Evolutionary conservation across 139 green algal species (phyloP).

Genomic region (Diplosphaera chodatii): DNA sequence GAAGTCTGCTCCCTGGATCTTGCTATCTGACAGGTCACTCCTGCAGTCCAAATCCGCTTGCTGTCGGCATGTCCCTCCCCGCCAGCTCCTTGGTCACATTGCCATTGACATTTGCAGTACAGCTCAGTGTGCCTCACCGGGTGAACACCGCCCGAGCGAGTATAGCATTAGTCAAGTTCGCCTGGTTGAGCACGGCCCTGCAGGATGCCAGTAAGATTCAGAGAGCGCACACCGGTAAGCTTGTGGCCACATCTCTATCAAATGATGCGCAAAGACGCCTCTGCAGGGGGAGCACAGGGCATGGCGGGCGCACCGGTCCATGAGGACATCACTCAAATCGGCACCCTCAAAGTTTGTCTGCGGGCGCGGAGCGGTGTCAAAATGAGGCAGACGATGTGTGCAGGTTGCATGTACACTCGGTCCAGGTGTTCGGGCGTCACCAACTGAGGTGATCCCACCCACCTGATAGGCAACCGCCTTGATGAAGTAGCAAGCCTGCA

Average conservation of each 20-base stretch:
- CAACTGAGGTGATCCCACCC: too few species aligned
- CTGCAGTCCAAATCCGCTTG: conserved; percentile 3
- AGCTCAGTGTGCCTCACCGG: too few species aligned
- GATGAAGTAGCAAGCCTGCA: conserved; percentile 68
- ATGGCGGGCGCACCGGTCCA: conserved; percentile 58
- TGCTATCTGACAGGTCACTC: conserved; percentile 42
- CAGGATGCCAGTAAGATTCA: too few species aligned
- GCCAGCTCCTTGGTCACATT: too few species aligned
- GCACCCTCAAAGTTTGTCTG: conserved; percentile 56
- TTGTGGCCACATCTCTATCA: too few species aligned
- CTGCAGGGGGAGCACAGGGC: too few species aligned
- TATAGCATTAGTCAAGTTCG: conserved; percentile 77
- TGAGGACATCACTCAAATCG: conserved; percentile 82
- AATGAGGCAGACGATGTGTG: too few species aligned
- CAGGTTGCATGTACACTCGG: too few species aligned
- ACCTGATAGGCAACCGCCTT: conserved; percentile 61
- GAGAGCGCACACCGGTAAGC: background rate
- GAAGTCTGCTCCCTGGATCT: conserved; percentile 83
- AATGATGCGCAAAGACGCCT: too few species aligned
- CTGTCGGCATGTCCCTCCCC: too few species aligned
- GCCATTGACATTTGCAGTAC: too few species aligned
- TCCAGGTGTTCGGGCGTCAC: too few species aligned
- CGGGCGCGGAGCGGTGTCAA: background rate
- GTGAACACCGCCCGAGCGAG: conserved; percentile 82
- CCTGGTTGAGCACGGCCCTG: conserved; percentile 63